Conservation (phyloP, 23 red algal genomes). For the Gracilaria caudata region DNA sequence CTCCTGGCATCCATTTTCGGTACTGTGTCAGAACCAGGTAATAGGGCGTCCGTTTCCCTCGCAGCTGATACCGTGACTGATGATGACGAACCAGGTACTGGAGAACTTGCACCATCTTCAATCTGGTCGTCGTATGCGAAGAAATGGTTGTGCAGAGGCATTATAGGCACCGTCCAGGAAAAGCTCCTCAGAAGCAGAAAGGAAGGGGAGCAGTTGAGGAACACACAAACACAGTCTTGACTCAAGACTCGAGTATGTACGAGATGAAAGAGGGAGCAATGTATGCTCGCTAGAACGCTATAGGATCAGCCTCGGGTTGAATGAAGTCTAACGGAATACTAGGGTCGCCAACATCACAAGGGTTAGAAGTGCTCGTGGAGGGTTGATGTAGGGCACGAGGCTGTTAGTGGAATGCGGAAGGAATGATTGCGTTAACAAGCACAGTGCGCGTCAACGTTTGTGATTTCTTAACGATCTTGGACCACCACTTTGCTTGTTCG, state of each 20-base stretch:
- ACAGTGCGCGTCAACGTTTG: no score
- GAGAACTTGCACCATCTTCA: background rate
- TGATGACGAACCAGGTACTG: background rate
- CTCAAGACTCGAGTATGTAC: no score
- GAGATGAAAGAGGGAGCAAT: background rate
- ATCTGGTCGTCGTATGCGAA: conserved; percentile 29
- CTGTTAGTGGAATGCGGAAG: no score
- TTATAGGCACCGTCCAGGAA: background rate
- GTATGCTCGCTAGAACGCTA: no score
- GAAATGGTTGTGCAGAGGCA: conserved; percentile 35
- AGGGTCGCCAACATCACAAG: no score
- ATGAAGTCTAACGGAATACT: no score
- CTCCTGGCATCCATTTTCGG: background rate
- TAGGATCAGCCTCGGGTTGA: no score
- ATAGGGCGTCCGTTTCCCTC: conserved; percentile 14
- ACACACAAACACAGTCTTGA: background rate
- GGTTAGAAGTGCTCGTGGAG: no score
- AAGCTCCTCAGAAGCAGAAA: background rate
- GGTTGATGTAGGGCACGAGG: no score
- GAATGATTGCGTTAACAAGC: no score
- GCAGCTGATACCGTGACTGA: background rate
- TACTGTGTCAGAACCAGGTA: background rate
- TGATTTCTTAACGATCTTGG: no score
- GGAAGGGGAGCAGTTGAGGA: background rate
- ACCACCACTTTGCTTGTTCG: no score